Base-by-base conservation (phyloP, 805 yeast genomes). In the Yamadazyma sp. region DNA sequence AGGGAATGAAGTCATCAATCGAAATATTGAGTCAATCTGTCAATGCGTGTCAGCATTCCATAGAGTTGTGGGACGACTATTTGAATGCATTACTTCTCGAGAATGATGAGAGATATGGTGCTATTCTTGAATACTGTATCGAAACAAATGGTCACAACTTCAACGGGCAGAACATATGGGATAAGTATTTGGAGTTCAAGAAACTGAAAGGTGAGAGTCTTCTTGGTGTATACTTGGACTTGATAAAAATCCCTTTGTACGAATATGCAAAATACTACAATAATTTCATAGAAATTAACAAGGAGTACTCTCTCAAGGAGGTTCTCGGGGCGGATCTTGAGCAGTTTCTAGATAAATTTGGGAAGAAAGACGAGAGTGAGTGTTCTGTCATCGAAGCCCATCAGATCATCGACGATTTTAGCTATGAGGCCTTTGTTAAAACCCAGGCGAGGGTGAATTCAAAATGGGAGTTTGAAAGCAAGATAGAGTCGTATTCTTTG, bases 121-220 rank as follows among this genome's bases (percentile, higher is more conserved):
- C 12, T 6, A 32, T 21, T 8, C 6, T 40, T 3, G 39, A 41
- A 19, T 24, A 37, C 10, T 22, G 36, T 24, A 21, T 73, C 3
- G 45, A 49, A 4, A 44, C 59, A 10, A 71, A 84, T 28, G 97
- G 96, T 0, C 49, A 60, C 22, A 85, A 89, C 42, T 93, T 86
- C 59, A 64, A 82, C 44, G 73, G 95, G 1, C 95, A 89, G 55
- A 68, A 79, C 1, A 62, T 90, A 33, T 91, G 97, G 98, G 95
- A 89, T 55, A 68, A 74, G 37, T 81, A 78, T 44, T 59, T 91
- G 16, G 33, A 28, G 10, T 6, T 24, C n/a, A 29, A 11, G 32
- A 50, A 5, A 62, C 13, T 20, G 19, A 62, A 17, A 58, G 32
- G 4, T 40, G 42, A 5, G 63, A 73, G 21, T 47, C 50, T 17